phyloP scores from a whole-genome alignment of 371 early-diverging fungal genomes.

The Lichtheimia hyalospora region DNA sequence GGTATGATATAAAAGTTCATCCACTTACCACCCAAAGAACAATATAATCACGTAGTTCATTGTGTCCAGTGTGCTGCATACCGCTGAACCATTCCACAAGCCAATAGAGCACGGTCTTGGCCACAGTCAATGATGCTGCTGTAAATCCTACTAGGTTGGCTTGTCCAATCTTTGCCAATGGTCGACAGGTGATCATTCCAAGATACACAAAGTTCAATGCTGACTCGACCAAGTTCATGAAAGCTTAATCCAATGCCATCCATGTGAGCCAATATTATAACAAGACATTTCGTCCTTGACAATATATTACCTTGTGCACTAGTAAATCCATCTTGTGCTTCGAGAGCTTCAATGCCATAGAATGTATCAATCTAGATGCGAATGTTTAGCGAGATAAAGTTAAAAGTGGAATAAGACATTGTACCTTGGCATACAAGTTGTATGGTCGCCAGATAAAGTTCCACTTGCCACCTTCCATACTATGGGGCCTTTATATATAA shows the following conservation, averaged over 20 bases:
- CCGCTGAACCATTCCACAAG: conserved; percentile 33
- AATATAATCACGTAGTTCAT: conserved; percentile 14
- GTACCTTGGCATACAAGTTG: conserved; percentile 35
- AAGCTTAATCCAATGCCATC: conserved; percentile 19
- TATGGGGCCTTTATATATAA: conserved; percentile 25
- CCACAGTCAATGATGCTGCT: conserved; percentile 26
- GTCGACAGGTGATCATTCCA: conserved; percentile 10
- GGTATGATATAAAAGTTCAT: neutral
- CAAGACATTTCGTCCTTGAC: neutral
- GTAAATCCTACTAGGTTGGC: conserved; percentile 35
- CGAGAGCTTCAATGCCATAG: conserved; percentile 31
- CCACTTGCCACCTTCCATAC: conserved; percentile 36
- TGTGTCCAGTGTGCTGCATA: conserved; percentile 35
- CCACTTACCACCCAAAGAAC: conserved; percentile 35
- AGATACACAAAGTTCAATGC: conserved; percentile 28
- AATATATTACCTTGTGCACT: conserved; percentile 34
- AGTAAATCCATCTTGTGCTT: conserved; percentile 37
- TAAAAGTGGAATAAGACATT: too few species aligned
- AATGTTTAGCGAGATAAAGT: too few species aligned
- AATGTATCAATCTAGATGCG: conserved; percentile 39
- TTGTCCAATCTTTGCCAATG: conserved; percentile 13
- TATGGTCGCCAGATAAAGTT: conserved; percentile 40
- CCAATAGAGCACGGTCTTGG: conserved; percentile 39
- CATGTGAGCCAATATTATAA: neutral
- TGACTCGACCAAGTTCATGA: conserved; percentile 35